These are phyloP conservation scores for Trichoderma arundinaceum DNA, from an alignment of 2,329 filamentous ascomycete species.

Conservation along the genomic window DNA sequence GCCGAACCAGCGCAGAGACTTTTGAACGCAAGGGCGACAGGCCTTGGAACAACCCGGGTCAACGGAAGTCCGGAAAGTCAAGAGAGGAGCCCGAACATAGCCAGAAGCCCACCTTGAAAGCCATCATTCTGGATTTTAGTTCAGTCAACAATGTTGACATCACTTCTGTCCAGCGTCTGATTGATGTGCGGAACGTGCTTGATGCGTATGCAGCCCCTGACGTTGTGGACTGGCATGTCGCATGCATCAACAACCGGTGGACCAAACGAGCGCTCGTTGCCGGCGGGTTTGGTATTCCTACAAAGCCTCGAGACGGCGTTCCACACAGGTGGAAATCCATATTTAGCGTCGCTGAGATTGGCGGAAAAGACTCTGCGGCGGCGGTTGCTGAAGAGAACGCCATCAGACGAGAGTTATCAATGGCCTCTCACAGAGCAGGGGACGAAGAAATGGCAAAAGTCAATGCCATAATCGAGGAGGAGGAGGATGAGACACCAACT, in stretches of 20 bases:
- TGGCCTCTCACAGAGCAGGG: conserved; percentile 24
- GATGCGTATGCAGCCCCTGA: conserved; percentile 83
- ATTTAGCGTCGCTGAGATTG: conserved; percentile 88
- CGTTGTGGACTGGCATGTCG: conserved; percentile 91
- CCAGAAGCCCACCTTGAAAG: conserved; percentile 74
- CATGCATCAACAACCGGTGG: conserved; percentile 89
- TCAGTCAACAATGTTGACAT: conserved; percentile 94
- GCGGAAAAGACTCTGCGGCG: conserved; percentile 72
- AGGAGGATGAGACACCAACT: conserved; percentile 32
- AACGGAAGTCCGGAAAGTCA: conserved; percentile 54
- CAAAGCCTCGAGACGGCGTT: conserved; percentile 51
- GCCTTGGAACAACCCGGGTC: conserved; percentile 94
- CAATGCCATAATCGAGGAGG: conserved; percentile 25
- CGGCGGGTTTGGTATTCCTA: conserved; percentile 87
- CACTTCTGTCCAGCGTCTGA: conserved; percentile 88
- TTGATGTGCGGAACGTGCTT: conserved; percentile 93
- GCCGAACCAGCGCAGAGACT: conserved; percentile 72
- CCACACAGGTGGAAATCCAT: conserved; percentile 88
- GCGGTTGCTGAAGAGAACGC: conserved; percentile 68
- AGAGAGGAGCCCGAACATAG: conserved; percentile 38
- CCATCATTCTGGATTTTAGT: conserved; percentile 92
- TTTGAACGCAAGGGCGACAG: conserved; percentile 75
- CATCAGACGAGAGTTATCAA: conserved; percentile 52
- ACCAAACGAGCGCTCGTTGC: conserved; percentile 87
- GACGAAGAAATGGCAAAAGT: conserved; percentile 50